Base-by-base conservation (phyloP, 1,284 basidiomycete species). In the Heterobasidion annosum region DNA sequence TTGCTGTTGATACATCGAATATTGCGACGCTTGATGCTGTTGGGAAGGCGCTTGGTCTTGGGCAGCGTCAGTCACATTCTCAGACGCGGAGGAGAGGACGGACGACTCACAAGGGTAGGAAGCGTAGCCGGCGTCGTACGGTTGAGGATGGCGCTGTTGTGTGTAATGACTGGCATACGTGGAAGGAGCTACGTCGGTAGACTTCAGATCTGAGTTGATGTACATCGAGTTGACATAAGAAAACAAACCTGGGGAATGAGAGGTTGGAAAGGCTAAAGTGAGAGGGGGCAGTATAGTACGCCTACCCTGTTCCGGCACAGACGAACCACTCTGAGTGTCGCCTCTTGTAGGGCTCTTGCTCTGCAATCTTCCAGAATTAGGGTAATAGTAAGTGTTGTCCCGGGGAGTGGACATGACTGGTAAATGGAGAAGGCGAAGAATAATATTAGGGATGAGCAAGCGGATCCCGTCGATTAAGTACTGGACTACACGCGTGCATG, bases 171-270 rank as follows among this genome's bases (percentile, higher is more conserved):
- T 46, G 19, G 53, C 7, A 46, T 56, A 56, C 42, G 43, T 54
- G 43, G 33, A 48, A 37, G 56, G 33, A 44, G 49, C 59, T 60
- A 51, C 47, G 42, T 54, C 42, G 58, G 10, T 32, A 60, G 46
- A 43, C 16, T 49, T 48, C 32, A 50, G 19, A 45, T 12, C 54
- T 60, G 56, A 57, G 58, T 54, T 48, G 51, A 35, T 25, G 52
- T 50, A 19, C 44, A 51, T 53, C 52, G 53, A 47, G 54, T 50
- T n/a, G 43, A 54, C 47, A 55, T 59, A 40, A 71, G 71, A 72
- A 71, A 74, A 86, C 86, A 78, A 80, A 88, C 86, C 86, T 88
- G 86, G 79, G 83, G 83, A 84, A 81, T 77, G 81, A 85, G 82
- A 87, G 78, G 80, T 82, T 83, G 85, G 85, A 82, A 88, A 85